Conservation (phyloP, 257 asterid genomes). For the Eustoma russellianum region DNA sequence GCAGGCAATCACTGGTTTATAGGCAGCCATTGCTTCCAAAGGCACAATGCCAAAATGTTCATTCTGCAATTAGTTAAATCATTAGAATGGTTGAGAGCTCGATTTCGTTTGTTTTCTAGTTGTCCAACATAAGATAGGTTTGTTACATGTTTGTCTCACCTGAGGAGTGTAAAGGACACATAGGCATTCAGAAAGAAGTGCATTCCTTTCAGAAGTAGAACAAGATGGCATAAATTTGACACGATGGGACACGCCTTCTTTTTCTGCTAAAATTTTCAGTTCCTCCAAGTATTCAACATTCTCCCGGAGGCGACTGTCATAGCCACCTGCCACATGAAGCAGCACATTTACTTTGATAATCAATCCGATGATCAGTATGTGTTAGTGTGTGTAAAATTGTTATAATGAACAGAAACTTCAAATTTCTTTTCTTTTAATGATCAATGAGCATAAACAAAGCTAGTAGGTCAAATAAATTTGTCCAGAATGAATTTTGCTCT, state of each 20-base stretch:
- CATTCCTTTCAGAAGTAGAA: slow-evolving; percentile 69
- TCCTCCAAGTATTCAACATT: slow-evolving; percentile 83
- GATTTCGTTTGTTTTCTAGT: neutral
- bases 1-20: slow-evolving; percentile 90
- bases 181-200: slow-evolving; percentile 63
- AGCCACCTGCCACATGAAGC: slow-evolving; percentile 55
- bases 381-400: neutral
- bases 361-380: too few species aligned
- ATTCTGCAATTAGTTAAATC: slow-evolving; percentile 29
- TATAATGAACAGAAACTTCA: too few species aligned
- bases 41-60: slow-evolving; percentile 99
- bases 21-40: slow-evolving; percentile 92
- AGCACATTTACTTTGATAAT: neutral
- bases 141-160: slow-evolving; percentile 28
- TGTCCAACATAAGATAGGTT: slow-evolving; percentile 3
- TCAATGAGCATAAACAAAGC: neutral
- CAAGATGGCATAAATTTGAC: slow-evolving; percentile 79
- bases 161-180: slow-evolving; percentile 83
- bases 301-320: slow-evolving; percentile 76
- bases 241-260: slow-evolving; percentile 51
- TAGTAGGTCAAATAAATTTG: neutral
- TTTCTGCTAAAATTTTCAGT: slow-evolving; percentile 58
- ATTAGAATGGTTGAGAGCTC: too few species aligned
- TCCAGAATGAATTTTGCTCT: too few species aligned
- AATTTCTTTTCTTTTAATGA: too few species aligned